Evolutionary conservation across 345 rosid genomes (phyloP).

Genomic region (Sisymbrium irio): DNA sequence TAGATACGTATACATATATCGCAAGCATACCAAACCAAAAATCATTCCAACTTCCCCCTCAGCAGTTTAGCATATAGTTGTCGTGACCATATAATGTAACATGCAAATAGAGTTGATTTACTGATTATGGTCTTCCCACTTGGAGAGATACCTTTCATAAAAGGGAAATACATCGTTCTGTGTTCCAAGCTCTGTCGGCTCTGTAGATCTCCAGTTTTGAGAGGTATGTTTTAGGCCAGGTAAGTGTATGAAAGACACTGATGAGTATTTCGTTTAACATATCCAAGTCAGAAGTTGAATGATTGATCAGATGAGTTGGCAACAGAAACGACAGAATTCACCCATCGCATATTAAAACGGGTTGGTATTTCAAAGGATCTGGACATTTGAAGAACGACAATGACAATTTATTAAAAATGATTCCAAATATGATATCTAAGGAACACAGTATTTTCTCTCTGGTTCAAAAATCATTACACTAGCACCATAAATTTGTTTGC

Average conservation of each 20-base stretch:
- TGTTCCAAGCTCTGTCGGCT: not conserved
- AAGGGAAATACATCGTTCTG: not conserved
- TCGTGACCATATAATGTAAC: not conserved
- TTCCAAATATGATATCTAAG: not conserved
- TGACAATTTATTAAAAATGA: too few relatives aligned
- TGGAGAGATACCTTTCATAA: not conserved
- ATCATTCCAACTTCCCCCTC: not conserved
- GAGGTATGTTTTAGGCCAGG: not conserved
- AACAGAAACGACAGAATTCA: not conserved
- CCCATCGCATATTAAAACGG: too few relatives aligned
- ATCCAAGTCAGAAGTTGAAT: not conserved
- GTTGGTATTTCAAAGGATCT: not conserved
- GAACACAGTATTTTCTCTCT: slow-evolving; percentile 7
- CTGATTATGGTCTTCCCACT: not conserved
- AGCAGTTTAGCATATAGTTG: not conserved
- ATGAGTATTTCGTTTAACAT: too few relatives aligned
- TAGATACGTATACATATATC: not conserved
- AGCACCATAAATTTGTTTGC: slow-evolving; percentile 7
- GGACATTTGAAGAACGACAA: not conserved
- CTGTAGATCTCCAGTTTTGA: not conserved
- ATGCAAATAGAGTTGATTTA: not conserved
- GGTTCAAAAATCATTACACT: slow-evolving; percentile 21
- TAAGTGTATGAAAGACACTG: not conserved
- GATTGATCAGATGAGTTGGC: not conserved
- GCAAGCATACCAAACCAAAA: not conserved